Evolutionary conservation across 805 yeast genomes (phyloP).

Genomic region (Yamadazyma ubonensis): DNA sequence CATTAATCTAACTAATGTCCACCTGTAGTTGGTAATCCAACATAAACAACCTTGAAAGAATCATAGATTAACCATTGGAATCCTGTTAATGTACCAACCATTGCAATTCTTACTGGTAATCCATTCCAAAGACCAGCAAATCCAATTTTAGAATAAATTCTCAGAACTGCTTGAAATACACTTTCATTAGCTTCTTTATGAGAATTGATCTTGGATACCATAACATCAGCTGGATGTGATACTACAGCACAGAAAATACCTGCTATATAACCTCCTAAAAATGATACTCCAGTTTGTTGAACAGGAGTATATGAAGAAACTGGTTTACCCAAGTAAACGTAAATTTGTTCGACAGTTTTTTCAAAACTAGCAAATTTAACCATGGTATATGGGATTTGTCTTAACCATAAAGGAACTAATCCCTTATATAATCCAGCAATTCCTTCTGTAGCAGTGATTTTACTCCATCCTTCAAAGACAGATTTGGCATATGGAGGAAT

Average conservation of each 20-base stretch:
- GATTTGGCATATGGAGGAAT: constrained; percentile 77
- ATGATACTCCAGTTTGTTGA: constrained; percentile 92
- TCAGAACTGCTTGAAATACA: constrained; percentile 60
- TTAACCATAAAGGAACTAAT: constrained; percentile 86
- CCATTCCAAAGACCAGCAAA: constrained; percentile 95
- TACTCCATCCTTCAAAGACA: constrained; percentile 64
- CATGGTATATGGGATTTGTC: constrained; percentile 99
- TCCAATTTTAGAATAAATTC: constrained; percentile 83
- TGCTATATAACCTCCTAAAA: constrained; percentile 94
- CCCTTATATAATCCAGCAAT: constrained; percentile 81
- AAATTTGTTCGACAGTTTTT: constrained; percentile 80
- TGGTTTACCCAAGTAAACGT: constrained; percentile 67
- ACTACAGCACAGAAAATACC: constrained; percentile 96
- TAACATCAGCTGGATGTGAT: constrained; percentile 98
- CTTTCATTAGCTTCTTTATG: constrained; percentile 66
- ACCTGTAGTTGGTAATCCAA: constrained; percentile 95
- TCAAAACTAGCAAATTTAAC: constrained; percentile 95
- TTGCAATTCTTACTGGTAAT: constrained; percentile 85
- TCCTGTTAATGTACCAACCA: constrained; percentile 97
- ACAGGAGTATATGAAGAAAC: constrained; percentile 67
- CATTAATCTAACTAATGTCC: constrained; percentile 11
- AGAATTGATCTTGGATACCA: constrained; percentile 90
- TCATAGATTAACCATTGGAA: constrained; percentile 97
- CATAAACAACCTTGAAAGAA: constrained; percentile 89
- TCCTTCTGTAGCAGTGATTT: constrained; percentile 68